Evolutionary conservation across 1,139 yeast species (phyloP).

Genomic region (Pneumocystis carinii): DNA sequence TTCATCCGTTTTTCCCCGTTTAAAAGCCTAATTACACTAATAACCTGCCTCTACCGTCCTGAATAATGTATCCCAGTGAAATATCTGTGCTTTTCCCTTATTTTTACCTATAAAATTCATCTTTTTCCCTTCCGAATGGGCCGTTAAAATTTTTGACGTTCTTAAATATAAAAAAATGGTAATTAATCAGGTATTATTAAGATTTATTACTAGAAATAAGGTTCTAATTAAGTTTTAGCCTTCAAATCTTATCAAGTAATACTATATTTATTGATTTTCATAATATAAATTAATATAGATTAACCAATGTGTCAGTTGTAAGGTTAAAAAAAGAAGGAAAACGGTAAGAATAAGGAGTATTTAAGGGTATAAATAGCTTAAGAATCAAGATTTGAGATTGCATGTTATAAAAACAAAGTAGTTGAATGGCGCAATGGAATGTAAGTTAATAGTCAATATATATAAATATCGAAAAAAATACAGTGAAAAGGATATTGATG

Average conservation of each 20-base stretch:
- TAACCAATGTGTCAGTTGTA: conserved; percentile 88
- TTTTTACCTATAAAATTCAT: background rate
- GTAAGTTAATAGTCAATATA: conserved; percentile 19
- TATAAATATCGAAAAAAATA: background rate
- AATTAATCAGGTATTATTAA: background rate
- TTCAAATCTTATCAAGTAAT: background rate
- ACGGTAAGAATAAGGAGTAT: background rate
- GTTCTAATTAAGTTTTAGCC: background rate
- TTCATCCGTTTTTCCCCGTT: background rate
- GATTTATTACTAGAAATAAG: background rate
- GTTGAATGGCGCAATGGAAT: conserved; percentile 85
- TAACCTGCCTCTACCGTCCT: background rate
- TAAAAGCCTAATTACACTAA: background rate
- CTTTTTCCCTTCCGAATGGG: background rate
- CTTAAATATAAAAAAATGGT: background rate
- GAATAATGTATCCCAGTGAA: too few relatives aligned
- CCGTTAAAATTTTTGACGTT: too few relatives aligned
- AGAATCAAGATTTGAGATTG: conserved; percentile 57
- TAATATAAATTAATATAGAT: conserved; percentile 73
- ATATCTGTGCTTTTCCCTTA: background rate
- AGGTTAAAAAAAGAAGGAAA: conserved; percentile 60
- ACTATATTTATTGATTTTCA: conserved; percentile 55
- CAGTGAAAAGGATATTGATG: conserved; percentile 80
- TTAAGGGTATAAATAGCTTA: conserved; percentile 44
- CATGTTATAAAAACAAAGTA: conserved; percentile 92